Evolutionary conservation across 129 eudicot genomes (phyloP).

Genomic region (Lactuca sativa): DNA sequence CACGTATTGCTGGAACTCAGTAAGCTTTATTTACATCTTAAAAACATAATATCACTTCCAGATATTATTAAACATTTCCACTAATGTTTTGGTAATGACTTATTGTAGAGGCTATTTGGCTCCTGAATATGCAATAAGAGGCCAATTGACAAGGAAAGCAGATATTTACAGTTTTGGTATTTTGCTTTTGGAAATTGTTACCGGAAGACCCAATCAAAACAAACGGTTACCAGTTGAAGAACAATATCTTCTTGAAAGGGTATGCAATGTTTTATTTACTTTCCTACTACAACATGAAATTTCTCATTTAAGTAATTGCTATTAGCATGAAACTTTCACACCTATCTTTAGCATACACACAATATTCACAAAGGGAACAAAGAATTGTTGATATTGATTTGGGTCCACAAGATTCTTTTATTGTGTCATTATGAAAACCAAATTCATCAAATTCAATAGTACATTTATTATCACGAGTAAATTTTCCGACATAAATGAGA

Average conservation of each 20-base stretch:
- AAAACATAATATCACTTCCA: neutral
- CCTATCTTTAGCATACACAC: too few relatives aligned
- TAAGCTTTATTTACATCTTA: slow-evolving; percentile 39
- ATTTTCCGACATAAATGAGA: too few relatives aligned
- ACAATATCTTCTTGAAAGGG: slow-evolving; percentile 81
- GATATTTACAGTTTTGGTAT: slow-evolving; percentile 92
- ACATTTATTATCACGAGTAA: too few relatives aligned
- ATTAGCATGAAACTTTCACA: too few relatives aligned
- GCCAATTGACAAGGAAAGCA: slow-evolving; percentile 88
- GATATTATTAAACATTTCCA: neutral
- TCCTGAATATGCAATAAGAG: slow-evolving; percentile 91
- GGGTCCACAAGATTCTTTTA: too few relatives aligned
- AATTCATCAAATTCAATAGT: too few relatives aligned
- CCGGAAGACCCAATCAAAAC: slow-evolving; percentile 75
- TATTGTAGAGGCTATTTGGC: slow-evolving; percentile 89
- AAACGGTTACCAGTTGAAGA: slow-evolving; percentile 61
- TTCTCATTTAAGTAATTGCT: too few relatives aligned
- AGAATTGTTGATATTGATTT: too few relatives aligned
- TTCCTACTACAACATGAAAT: too few relatives aligned
- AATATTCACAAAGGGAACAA: too few relatives aligned
- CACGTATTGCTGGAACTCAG: slow-evolving; percentile 90
- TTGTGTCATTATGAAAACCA: too few relatives aligned
- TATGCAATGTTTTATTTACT: slow-evolving; percentile 33
- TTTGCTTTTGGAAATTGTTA: slow-evolving; percentile 81
- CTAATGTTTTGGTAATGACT: slow-evolving; percentile 12